A percentile compares a stretch with the other conserved stretches of the same genome.
phyloP scores from a whole-genome alignment of 1,284 basidiomycete species.

The Leccinum angustisporum region DNA sequence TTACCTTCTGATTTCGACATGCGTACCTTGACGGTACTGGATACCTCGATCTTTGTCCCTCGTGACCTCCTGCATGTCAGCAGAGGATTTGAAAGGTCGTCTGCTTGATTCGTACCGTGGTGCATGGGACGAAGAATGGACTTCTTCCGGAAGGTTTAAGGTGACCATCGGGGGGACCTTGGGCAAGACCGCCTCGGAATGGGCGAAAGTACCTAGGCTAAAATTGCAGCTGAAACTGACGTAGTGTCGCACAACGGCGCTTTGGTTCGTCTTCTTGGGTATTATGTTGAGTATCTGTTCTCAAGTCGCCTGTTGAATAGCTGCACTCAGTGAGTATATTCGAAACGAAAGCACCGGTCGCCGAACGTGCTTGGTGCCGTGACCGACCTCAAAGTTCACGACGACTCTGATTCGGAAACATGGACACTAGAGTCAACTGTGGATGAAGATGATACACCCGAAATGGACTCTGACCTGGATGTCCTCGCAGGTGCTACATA shows the following conservation, averaged over 20 bases:
- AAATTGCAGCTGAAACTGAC: constrained; percentile 76
- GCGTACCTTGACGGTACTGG: constrained; percentile 78
- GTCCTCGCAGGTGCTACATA: too few relatives aligned
- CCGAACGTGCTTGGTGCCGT: constrained; percentile 93
- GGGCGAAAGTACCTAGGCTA: constrained; percentile 62
- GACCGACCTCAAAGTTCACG: constrained; percentile 35
- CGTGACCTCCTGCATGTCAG: constrained; percentile 64
- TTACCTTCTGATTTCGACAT: constrained; percentile 51
- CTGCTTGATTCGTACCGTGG: constrained; percentile 81
- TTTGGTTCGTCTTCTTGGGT: constrained; percentile 55
- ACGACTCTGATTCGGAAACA: too few relatives aligned
- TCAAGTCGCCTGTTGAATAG: constrained; percentile 38
- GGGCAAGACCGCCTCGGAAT: constrained; percentile 67
- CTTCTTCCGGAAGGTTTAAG: constrained; percentile 67
- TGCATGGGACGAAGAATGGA: constrained; percentile 93
- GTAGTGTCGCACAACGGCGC: constrained; percentile 95
- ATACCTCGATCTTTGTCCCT: constrained; percentile 91
- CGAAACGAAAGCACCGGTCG: constrained; percentile 89
- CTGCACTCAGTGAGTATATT: constrained; percentile 95
- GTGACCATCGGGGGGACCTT: constrained; percentile 90
- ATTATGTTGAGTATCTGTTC: background rate
- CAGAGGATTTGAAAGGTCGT: constrained; percentile 78
- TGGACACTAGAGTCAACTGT: too few relatives aligned
- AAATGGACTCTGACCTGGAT: too few relatives aligned
- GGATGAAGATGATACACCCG: too few relatives aligned